Evolutionary conservation across 768 basidiomycete species (phyloP).

Genomic region (Hydnum rufescens): DNA sequence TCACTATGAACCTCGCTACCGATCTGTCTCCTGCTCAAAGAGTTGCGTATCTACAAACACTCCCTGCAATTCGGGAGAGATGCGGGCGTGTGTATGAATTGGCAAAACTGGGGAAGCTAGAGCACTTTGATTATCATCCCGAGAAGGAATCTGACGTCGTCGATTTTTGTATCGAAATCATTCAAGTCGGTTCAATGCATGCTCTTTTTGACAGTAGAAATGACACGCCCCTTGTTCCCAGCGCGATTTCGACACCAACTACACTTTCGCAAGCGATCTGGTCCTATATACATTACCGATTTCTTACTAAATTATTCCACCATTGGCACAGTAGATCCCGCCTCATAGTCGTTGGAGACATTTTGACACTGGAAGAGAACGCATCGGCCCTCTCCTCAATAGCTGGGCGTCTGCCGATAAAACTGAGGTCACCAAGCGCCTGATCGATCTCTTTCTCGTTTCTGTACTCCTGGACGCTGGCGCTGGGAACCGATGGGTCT

Average conservation of each 20-base stretch:
- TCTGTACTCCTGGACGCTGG: conserved; percentile 92
- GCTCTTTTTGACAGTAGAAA: background rate
- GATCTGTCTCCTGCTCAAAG: background rate
- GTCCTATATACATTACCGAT: background rate
- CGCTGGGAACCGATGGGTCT: conserved; percentile 69
- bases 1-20: background rate
- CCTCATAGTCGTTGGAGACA: conserved; percentile 86
- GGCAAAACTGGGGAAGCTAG: conserved; percentile 48
- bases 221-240: no score
- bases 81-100: conserved; percentile 63
- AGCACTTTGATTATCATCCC: conserved; percentile 76
- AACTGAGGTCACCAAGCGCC: conserved; percentile 39
- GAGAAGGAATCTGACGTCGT: conserved; percentile 51
- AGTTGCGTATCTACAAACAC: conserved; percentile 52
- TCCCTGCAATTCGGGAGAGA: conserved; percentile 78
- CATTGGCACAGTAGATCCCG: conserved; percentile 34
- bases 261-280: conserved; percentile 27
- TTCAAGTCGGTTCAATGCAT: conserved; percentile 26
- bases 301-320: background rate
- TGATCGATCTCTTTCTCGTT: conserved; percentile 76
- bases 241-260: conserved; percentile 66
- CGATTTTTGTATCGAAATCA: conserved; percentile 55
- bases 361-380: conserved; percentile 46
- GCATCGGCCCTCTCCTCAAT: conserved; percentile 39
- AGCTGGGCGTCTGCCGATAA: conserved; percentile 27